Percentiles rank a stretch among this genome's conserved stretches.
Evolutionary conservation across 2,329 filamentous ascomycete genomes (phyloP).

Genomic region (Verticillium nonalfalfae): DNA sequence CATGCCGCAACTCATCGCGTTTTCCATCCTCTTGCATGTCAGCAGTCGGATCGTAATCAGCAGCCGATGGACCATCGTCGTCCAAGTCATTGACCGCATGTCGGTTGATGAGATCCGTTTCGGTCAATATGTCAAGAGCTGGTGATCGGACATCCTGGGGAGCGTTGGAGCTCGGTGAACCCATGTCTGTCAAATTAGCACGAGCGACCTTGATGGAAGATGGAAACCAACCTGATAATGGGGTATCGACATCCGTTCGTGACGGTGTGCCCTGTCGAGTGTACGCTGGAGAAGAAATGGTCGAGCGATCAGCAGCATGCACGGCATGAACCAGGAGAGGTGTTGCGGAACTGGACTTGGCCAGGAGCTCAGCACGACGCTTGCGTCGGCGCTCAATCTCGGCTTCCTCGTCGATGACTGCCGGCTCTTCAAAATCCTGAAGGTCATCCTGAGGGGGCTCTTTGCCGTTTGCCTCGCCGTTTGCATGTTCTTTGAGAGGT

Average conservation of each 20-base stretch:
- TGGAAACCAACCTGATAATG: slow-evolving; percentile 38
- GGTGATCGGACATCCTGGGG: slow-evolving; percentile 44
- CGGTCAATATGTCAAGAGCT: slow-evolving; percentile 57
- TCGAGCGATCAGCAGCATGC: slow-evolving; percentile 49
- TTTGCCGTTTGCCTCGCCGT: slow-evolving; percentile 10
- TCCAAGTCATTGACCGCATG: slow-evolving; percentile 37
- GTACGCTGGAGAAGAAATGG: slow-evolving; percentile 46
- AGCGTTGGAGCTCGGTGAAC: slow-evolving; percentile 36
- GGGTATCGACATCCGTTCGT: slow-evolving; percentile 31
- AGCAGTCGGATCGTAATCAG: slow-evolving; percentile 82
- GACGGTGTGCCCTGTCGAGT: slow-evolving; percentile 36
- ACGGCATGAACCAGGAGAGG: slow-evolving; percentile 72
- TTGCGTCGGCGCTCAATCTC: slow-evolving; percentile 81
- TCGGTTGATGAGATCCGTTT: slow-evolving; percentile 60
- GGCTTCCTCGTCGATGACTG: slow-evolving; percentile 71
- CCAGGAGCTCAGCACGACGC: slow-evolving; percentile 76
- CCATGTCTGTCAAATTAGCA: slow-evolving; percentile 19
- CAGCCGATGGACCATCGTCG: slow-evolving; percentile 78
- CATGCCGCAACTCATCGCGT: slow-evolving; percentile 59
- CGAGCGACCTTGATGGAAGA: slow-evolving; percentile 5
- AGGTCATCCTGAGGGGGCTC: slow-evolving; percentile 25
- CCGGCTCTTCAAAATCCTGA: slow-evolving; percentile 44
- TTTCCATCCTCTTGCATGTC: slow-evolving; percentile 83
- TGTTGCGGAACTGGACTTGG: slow-evolving; percentile 70
- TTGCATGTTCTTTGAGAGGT: slow-evolving; percentile 55